These are phyloP conservation scores for Kuraishia piskuri DNA, from an alignment of 805 yeast genomes.

Conservation along the genomic window DNA sequence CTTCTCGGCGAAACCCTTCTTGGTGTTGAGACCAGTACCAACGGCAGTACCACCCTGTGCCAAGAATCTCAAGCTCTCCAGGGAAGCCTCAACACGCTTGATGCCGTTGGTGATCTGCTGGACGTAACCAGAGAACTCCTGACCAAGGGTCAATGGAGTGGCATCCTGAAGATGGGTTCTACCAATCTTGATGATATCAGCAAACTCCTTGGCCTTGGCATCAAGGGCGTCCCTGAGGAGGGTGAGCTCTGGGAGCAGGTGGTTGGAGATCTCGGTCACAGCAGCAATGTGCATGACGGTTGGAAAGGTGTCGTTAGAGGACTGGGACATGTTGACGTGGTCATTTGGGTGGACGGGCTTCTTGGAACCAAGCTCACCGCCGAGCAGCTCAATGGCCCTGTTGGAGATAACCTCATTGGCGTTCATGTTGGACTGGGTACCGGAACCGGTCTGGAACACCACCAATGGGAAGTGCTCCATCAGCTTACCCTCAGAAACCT, in stretches of 20 bases:
- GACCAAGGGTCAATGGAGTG: conserved; percentile 95
- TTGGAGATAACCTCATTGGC: conserved; percentile 98
- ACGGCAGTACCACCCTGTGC: conserved; percentile 99
- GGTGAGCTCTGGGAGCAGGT: conserved; percentile 73
- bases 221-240: conserved; percentile 72
- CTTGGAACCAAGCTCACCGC: conserved; percentile 89
- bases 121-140: conserved; percentile 95
- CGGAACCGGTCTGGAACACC: conserved; percentile 98
- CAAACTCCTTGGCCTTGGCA: conserved; percentile 74
- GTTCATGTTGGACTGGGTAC: conserved; percentile 98
- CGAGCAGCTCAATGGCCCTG: conserved; percentile 94
- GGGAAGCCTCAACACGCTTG: conserved; percentile 67
- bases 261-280: conserved; percentile 72
- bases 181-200: conserved; percentile 91
- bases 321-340: conserved; percentile 96
- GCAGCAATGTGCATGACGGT: conserved; percentile 99
- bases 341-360: conserved; percentile 96
- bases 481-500: conserved; percentile 87
- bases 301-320: conserved; percentile 99
- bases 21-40: conserved; percentile 97
- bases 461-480: conserved; percentile 95
- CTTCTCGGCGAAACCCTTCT: conserved; percentile 77
- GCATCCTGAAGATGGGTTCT: conserved; percentile 99
- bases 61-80: conserved; percentile 69
- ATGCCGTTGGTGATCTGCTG: conserved; percentile 91